These are phyloP conservation scores for Aspergillus avenaceus DNA, from an alignment of 495 filamentous ascomycete genomes.

Conservation along the genomic window DNA sequence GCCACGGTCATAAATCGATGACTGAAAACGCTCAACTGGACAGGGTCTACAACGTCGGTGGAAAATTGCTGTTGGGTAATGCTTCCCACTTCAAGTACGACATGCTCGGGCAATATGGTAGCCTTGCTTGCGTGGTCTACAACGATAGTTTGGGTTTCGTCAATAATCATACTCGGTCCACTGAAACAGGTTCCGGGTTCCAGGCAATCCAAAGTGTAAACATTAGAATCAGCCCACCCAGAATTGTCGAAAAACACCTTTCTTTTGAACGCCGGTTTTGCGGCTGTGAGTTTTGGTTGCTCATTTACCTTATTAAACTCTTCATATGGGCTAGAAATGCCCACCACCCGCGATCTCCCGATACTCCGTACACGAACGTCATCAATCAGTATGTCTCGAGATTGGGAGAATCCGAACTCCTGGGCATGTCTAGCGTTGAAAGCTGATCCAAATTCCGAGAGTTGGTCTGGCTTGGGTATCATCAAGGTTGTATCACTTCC, in stretches of 20 bases:
- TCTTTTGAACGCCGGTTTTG: constrained; percentile 11
- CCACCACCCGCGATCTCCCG: constrained; percentile 50
- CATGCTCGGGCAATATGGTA: constrained; percentile 55
- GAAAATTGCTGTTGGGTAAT: constrained; percentile 65
- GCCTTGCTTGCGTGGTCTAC: constrained; percentile 66
- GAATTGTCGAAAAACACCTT: constrained; percentile 49
- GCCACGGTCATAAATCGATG: constrained; percentile 95
- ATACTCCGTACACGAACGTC: constrained; percentile 89
- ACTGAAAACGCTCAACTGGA: constrained; percentile 87
- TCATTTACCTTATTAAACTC: constrained; percentile 59
- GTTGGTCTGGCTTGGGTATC: constrained; percentile 50
- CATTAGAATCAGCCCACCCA: constrained; percentile 66
- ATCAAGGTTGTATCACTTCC: constrained; percentile 49
- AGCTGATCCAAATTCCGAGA: constrained; percentile 69
- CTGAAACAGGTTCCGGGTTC: constrained; percentile 61
- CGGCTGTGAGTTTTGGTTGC: background rate
- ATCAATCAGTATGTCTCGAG: constrained; percentile 87
- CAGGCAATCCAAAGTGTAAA: constrained; percentile 74
- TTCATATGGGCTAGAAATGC: constrained; percentile 37
- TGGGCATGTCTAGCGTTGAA: constrained; percentile 87
- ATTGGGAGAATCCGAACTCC: constrained; percentile 91
- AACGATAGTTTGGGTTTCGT: constrained; percentile 92
- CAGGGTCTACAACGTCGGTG: constrained; percentile 50
- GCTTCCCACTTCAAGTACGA: constrained; percentile 64
- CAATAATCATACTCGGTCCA: constrained; percentile 85